phyloP scores from a whole-genome alignment of 805 yeast species.

The Metschnikowia gelsemii region DNA sequence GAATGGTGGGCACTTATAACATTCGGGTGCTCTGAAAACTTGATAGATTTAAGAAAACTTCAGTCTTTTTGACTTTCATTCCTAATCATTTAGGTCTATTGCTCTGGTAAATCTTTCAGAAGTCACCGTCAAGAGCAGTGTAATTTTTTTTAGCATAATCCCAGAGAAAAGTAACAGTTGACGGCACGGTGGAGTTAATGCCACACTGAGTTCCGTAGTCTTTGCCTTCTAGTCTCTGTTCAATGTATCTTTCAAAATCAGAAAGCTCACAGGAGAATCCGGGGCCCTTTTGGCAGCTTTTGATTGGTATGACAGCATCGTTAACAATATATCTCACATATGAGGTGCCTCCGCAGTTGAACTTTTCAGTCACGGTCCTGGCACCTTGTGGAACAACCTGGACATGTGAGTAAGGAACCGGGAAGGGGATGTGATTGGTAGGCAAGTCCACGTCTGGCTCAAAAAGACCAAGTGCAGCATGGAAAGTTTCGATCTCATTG shows the following conservation, averaged over 20 bases:
- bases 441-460: constrained; percentile 45
- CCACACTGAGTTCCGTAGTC: constrained; percentile 31
- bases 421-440: constrained; percentile 46
- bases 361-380: constrained; percentile 39
- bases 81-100: too few species aligned
- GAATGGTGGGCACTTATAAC: too few species aligned
- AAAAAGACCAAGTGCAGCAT: constrained; percentile 63
- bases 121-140: constrained; percentile 24
- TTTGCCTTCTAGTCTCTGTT: constrained; percentile 27
- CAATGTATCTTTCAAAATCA: constrained; percentile 32
- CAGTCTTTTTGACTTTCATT: neutral
- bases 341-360: constrained; percentile 27
- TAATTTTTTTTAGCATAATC: constrained; percentile 30
- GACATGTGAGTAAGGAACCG: constrained; percentile 44
- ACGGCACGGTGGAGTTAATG: constrained; percentile 22
- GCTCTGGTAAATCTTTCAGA: neutral
- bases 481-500: constrained; percentile 57
- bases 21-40: too few species aligned
- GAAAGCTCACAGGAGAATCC: constrained; percentile 43
- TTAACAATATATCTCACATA: constrained; percentile 41
- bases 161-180: constrained; percentile 42
- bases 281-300: constrained; percentile 38
- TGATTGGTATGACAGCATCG: constrained; percentile 41
- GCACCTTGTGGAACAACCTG: constrained; percentile 43
- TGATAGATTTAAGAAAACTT: neutral